Base-by-base conservation (phyloP, 2,329 filamentous ascomycete species). In the Aaosphaeria pasadenensis region DNA sequence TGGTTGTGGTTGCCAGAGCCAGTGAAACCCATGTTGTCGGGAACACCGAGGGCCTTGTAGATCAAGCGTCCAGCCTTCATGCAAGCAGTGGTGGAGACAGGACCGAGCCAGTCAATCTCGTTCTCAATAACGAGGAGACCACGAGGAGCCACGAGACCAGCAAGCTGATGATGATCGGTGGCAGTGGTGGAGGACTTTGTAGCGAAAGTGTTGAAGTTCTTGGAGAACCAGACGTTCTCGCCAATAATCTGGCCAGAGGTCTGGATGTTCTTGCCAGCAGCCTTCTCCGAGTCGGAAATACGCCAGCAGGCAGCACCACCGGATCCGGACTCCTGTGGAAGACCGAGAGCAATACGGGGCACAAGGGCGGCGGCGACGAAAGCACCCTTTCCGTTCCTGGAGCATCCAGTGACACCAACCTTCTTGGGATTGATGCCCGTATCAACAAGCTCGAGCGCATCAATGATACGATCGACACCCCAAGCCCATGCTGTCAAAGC, bases 201-300 rank as follows among this genome's bases (percentile, higher is more conserved):
- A 43, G 74, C 74, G 66, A 80, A 82, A 5, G 65, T 50, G 64
- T 84, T 74, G 63, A 85, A 80, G 43, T 71, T 69, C 31, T 71
- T 70, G 46, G 78, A 80, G 74, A 85, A 84, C 82, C 83, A 86
- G 17, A 82, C 79, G 57, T 85, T 84, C 71, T 85, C 82, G 32
- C 68, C 71, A 4, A 84, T 72, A 54, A 85, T 84, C 69, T 85
- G 71, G 30, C 70, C 62, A 1, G 81, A 78, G 0, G 81, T 84
- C 69, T 86, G 82, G 58, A 84, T 81, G 63, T 81, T 82, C 65
- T 77, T 74, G 44, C 80, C 80, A 40, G 74, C 67, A 47, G 60
- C 63, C 56, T 82, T 76, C 60, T 82, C 65, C 7, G 60, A 63
- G 50, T 70, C 66, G 30, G 66, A 68, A 42, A 70, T 63, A 49